These are phyloP conservation scores for Verticillium isaacii DNA, from an alignment of 2,329 filamentous ascomycete species.

Conservation along the genomic window DNA sequence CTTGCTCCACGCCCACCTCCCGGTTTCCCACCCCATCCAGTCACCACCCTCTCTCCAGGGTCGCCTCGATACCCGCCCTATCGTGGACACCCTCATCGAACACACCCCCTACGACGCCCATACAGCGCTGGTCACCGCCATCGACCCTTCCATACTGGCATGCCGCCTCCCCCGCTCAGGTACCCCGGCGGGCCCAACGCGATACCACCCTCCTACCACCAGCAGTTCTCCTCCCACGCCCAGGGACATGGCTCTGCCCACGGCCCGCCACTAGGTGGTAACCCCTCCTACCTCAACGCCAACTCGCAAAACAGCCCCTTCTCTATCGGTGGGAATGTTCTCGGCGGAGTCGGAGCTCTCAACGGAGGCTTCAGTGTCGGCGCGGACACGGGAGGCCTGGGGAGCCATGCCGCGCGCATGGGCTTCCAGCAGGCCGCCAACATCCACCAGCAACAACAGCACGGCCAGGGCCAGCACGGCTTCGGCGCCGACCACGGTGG, in stretches of 20 bases:
- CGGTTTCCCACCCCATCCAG: background rate
- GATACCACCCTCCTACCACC: slow-evolving; percentile 34
- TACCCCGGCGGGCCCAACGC: slow-evolving; percentile 41
- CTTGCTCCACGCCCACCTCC: background rate
- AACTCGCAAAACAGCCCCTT: slow-evolving; percentile 68
- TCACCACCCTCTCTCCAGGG: background rate
- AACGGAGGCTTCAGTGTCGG: slow-evolving; percentile 53
- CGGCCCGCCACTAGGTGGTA: slow-evolving; percentile 53
- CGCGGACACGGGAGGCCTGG: slow-evolving; percentile 61
- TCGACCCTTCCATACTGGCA: slow-evolving; percentile 17
- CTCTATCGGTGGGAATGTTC: slow-evolving; percentile 48
- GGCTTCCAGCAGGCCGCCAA: slow-evolving; percentile 73
- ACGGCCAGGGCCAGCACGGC: slow-evolving; percentile 32
- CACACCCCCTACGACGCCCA: background rate
- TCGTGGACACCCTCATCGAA: background rate
- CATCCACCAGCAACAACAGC: slow-evolving; percentile 54
- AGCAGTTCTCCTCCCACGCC: slow-evolving; percentile 49
- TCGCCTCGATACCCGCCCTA: background rate
- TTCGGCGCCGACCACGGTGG: slow-evolving; percentile 11
- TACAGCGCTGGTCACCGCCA: background rate
- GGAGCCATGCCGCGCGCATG: slow-evolving; percentile 82
- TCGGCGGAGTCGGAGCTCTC: slow-evolving; percentile 39
- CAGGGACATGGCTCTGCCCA: slow-evolving; percentile 43
- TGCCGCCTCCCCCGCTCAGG: slow-evolving; percentile 38
- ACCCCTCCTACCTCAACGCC: slow-evolving; percentile 67